These are phyloP conservation scores for Xylaria bambusicola DNA, from an alignment of 495 filamentous ascomycete species.

Conservation along the genomic window DNA sequence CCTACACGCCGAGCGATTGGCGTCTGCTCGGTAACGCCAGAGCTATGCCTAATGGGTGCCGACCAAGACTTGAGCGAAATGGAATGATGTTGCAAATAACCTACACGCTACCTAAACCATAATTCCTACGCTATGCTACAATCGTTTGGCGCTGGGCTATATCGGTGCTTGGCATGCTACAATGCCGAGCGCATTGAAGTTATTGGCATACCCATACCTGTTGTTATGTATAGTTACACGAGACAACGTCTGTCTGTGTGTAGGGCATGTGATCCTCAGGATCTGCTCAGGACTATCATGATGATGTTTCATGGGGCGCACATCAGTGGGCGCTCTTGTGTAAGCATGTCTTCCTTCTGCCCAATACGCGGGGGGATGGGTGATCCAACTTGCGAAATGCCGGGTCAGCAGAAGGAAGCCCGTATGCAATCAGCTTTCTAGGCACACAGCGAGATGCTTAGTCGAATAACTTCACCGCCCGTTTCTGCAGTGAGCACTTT, in stretches of 20 bases:
- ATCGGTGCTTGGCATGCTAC: conserved; percentile 2
- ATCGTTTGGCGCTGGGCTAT: too few relatives aligned
- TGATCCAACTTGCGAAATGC: neutral
- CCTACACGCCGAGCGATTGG: conserved; percentile 13
- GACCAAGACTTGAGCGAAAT: conserved; percentile 9
- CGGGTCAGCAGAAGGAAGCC: neutral
- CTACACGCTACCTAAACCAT: too few relatives aligned
- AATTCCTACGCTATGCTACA: neutral
- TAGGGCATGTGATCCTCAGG: neutral
- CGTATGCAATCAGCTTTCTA: conserved; percentile 7
- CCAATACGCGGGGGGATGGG: neutral
- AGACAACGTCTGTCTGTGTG: neutral
- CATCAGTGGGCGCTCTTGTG: too few relatives aligned
- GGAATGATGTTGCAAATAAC: conserved; percentile 11
- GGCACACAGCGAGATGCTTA: neutral
- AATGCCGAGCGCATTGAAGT: neutral
- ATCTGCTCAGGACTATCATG: neutral
- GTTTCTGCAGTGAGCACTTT: conserved; percentile 36
- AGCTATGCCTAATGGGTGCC: conserved; percentile 8
- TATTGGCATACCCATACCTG: neutral
- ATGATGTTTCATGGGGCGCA: neutral
- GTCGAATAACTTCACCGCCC: neutral
- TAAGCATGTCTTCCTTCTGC: too few relatives aligned
- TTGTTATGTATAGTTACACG: neutral
- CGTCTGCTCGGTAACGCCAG: conserved; percentile 12